Evolutionary conservation across 2,329 filamentous ascomycete species (phyloP).

Genomic region (Lecanicillium sp.): DNA sequence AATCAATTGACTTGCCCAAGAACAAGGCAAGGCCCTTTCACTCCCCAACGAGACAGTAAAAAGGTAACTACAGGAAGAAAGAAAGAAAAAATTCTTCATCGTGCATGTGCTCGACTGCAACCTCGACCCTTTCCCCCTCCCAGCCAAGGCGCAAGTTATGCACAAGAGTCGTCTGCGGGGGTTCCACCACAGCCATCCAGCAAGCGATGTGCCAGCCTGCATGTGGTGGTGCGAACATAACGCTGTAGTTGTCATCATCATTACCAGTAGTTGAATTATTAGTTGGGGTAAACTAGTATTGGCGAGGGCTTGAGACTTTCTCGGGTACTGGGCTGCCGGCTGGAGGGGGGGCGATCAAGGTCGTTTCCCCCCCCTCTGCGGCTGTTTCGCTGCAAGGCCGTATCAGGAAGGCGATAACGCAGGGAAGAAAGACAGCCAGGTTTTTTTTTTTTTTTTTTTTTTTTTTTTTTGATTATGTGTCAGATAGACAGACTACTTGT

Average conservation of each 20-base stretch:
- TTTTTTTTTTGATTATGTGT: background rate
- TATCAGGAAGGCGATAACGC: slow-evolving; percentile 6
- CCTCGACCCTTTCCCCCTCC: too few species aligned
- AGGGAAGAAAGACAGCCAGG: background rate
- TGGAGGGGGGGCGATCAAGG: slow-evolving; percentile 6
- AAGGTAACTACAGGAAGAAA: background rate
- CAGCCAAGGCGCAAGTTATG: background rate
- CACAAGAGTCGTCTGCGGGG: background rate
- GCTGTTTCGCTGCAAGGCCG: too few species aligned
- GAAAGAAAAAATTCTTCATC: background rate
- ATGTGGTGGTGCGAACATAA: too few species aligned
- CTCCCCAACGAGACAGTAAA: background rate
- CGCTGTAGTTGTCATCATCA: background rate
- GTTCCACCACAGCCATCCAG: slow-evolving; percentile 5
- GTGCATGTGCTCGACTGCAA: background rate
- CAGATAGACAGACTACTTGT: background rate
- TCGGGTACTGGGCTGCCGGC: slow-evolving; percentile 3
- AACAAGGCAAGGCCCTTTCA: too few species aligned
- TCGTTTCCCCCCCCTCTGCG: too few species aligned
- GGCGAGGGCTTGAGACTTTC: too few species aligned
- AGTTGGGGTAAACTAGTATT: too few species aligned
- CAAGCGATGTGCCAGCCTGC: too few species aligned
- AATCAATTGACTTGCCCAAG: too few species aligned
- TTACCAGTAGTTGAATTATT: background rate
- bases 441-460: background rate